Conservation (phyloP, 2,329 filamentous ascomycete species). For the Botrytis sinoallii region DNA sequence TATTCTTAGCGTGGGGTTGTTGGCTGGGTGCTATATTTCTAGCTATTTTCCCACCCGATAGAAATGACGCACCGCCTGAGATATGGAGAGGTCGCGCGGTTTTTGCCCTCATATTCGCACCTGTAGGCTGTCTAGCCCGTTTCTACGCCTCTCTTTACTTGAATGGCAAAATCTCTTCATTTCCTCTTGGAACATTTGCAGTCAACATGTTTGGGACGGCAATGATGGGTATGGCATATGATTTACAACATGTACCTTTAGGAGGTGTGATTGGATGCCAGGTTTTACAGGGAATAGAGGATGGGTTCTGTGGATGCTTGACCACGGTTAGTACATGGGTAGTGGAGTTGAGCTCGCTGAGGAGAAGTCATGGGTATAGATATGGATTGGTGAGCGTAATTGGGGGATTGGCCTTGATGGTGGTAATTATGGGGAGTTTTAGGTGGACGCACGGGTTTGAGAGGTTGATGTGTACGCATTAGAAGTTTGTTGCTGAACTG, state of each 20-base stretch:
- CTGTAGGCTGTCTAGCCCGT: constrained; percentile 70
- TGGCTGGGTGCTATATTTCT: constrained; percentile 79
- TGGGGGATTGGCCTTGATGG: constrained; percentile 55
- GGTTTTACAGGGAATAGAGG: constrained; percentile 62
- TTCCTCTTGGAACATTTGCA: constrained; percentile 82
- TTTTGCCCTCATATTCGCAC: constrained; percentile 80
- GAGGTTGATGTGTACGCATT: constrained; percentile 33
- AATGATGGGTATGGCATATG: constrained; percentile 72
- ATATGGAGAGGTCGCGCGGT: constrained; percentile 72
- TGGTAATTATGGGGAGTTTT: constrained; percentile 72
- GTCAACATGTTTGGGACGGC: constrained; percentile 78
- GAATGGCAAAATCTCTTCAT: constrained; percentile 64
- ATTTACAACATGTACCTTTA: constrained; percentile 66
- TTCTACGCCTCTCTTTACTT: constrained; percentile 70
- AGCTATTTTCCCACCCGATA: constrained; percentile 65
- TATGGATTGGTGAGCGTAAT: constrained; percentile 64
- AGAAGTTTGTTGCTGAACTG: not conserved
- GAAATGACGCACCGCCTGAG: constrained; percentile 44
- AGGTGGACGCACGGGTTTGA: constrained; percentile 63
- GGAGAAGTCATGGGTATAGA: constrained; percentile 59
- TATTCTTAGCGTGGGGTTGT: constrained; percentile 65
- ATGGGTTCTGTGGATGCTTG: constrained; percentile 65
- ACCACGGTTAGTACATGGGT: constrained; percentile 69
- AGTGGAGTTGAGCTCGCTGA: constrained; percentile 54
- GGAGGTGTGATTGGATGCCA: constrained; percentile 61